A percentile compares a stretch with the other conserved stretches of the same genome.
Conservation (phyloP, 805 yeast species). For the Saccharomycopsis oosterbeekiorum region DNA sequence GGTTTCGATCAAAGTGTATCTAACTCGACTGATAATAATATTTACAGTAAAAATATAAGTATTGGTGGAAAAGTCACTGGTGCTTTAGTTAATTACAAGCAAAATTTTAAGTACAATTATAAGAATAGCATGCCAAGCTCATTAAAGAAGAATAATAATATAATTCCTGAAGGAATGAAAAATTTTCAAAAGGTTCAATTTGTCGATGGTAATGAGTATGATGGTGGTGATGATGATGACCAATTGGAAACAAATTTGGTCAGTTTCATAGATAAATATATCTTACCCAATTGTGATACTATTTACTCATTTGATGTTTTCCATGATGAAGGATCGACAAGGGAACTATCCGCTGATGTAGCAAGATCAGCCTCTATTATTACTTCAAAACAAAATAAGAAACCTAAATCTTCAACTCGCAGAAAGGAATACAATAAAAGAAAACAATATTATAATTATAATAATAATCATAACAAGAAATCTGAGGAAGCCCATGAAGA, state of each 20-base stretch:
- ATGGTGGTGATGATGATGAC: slow-evolving; percentile 1
- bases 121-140: not conserved
- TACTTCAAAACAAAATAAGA: not conserved
- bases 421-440: not conserved
- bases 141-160: not conserved
- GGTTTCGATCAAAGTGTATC: not conserved
- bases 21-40: not conserved
- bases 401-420: not conserved
- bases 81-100: not conserved
- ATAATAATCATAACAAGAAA: not conserved
- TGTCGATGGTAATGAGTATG: not conserved
- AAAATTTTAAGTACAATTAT: not conserved
- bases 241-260: slow-evolving; percentile 12
- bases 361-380: not conserved
- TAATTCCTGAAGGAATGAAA: not conserved
- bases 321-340: not conserved
- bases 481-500: not conserved
- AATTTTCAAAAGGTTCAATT: not conserved
- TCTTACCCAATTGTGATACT: slow-evolving; percentile 18
- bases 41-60: not conserved
- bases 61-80: not conserved
- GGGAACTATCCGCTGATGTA: not conserved
- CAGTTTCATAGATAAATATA: slow-evolving; percentile 9
- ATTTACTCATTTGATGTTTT: slow-evolving; percentile 12
- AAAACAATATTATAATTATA: not conserved